Percentiles rank a stretch among this genome's conserved stretches.
Conservation (phyloP, 1,139 yeast species). For the Nakaseomyces delphensis region DNA sequence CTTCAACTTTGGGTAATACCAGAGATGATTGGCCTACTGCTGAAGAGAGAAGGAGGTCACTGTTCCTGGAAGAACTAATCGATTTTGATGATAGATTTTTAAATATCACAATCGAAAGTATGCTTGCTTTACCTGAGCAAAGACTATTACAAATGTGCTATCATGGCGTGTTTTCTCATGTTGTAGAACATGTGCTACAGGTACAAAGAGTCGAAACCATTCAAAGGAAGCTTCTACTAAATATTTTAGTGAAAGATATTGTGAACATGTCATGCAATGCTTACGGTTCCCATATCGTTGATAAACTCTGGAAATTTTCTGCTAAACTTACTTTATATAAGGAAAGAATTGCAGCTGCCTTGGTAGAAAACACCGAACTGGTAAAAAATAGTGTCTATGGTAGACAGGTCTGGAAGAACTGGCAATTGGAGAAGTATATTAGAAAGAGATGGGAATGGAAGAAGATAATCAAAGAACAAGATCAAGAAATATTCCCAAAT, state of each 20-base stretch:
- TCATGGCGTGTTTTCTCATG: constrained; percentile 87
- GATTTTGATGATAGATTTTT: constrained; percentile 56
- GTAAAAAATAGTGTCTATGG: constrained; percentile 86
- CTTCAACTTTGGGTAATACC: constrained; percentile 72
- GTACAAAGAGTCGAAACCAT: constrained; percentile 46
- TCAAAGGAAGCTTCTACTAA: constrained; percentile 59
- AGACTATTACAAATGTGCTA: constrained; percentile 62
- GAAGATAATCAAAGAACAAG: constrained; percentile 60
- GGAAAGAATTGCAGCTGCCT: constrained; percentile 71
- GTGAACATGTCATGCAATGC: constrained; percentile 71
- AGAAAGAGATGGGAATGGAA: constrained; percentile 84
- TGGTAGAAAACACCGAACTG: constrained; percentile 50
- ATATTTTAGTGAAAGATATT: constrained; percentile 47
- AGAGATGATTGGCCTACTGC: constrained; percentile 89
- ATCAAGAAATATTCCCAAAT: constrained; percentile 41
- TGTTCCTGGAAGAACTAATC: constrained; percentile 64
- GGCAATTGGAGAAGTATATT: constrained; percentile 42
- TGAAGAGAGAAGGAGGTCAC: constrained; percentile 73
- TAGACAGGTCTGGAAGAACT: constrained; percentile 87
- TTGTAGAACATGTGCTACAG: constrained; percentile 54
- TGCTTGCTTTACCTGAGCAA: constrained; percentile 51
- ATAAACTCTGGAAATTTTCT: constrained; percentile 73
- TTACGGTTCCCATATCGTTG: constrained; percentile 87
- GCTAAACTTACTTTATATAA: constrained; percentile 72
- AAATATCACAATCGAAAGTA: constrained; percentile 49